Conservation (phyloP, 495 filamentous ascomycete genomes). For the Xanthoparmelia taractica region DNA sequence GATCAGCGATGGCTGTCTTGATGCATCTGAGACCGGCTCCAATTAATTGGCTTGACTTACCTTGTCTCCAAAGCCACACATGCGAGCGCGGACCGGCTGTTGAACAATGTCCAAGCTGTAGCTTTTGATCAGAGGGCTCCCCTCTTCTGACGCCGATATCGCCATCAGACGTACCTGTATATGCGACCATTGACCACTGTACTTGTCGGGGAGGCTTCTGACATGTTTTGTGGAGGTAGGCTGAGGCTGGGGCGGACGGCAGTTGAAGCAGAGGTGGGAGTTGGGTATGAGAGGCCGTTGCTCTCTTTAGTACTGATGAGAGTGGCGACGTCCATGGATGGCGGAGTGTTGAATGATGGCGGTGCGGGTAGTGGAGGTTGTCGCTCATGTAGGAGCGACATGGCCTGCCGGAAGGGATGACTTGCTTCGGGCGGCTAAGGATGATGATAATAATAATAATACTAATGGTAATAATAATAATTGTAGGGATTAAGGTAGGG, state of each 20-base stretch:
- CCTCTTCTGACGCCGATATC: too few relatives aligned
- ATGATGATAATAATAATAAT: too few relatives aligned
- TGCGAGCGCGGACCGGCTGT: slow-evolving; percentile 87
- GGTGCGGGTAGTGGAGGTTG: slow-evolving; percentile 14
- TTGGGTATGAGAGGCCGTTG: slow-evolving; percentile 18
- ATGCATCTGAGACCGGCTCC: not conserved
- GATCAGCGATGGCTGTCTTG: slow-evolving; percentile 14
- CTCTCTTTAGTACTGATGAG: slow-evolving; percentile 9
- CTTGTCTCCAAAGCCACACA: slow-evolving; percentile 99
- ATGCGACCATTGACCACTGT: slow-evolving; percentile 22
- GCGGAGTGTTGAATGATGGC: slow-evolving; percentile 14
- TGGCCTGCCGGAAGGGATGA: not conserved
- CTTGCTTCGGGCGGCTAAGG: not conserved
- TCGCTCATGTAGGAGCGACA: slow-evolving; percentile 18
- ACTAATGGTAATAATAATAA: too few relatives aligned
- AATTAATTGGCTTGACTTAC: slow-evolving; percentile 40
- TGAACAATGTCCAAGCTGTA: slow-evolving; percentile 66
- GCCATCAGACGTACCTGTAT: slow-evolving; percentile 19
- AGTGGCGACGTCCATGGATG: slow-evolving; percentile 11
- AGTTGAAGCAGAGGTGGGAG: slow-evolving; percentile 18
- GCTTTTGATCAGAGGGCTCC: not conserved
- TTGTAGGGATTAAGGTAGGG: too few relatives aligned
- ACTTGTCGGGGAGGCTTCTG: slow-evolving; percentile 17
- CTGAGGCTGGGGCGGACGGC: slow-evolving; percentile 13
- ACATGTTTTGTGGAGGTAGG: slow-evolving; percentile 15